Evolutionary conservation across 2,329 filamentous ascomycete genomes (phyloP).

Genomic region (Hirsutella thompsonii): DNA sequence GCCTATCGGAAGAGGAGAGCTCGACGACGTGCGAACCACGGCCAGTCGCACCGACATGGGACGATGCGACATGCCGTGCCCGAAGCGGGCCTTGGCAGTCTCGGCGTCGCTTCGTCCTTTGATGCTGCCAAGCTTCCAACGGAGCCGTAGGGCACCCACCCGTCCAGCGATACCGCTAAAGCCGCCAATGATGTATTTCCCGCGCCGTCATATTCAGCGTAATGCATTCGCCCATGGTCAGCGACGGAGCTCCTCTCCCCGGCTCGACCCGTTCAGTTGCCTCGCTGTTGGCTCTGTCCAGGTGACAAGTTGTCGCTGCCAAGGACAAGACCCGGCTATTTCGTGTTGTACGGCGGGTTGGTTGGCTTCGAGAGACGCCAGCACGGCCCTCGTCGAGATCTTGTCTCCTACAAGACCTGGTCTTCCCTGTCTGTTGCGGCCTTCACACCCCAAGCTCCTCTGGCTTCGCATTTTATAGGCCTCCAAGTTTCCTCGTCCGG

Average conservation of each 20-base stretch:
- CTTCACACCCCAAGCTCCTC: too few relatives aligned
- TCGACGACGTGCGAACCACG: background rate
- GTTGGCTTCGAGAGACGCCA: background rate
- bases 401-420: too few relatives aligned
- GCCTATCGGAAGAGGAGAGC: too few relatives aligned
- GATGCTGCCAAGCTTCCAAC: conserved; percentile 7
- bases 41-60: background rate
- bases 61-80: background rate
- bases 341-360: background rate
- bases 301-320: background rate
- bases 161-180: background rate
- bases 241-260: too few relatives aligned
- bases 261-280: too few relatives aligned
- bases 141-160: conserved; percentile 2
- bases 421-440: too few relatives aligned
- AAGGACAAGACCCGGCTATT: background rate
- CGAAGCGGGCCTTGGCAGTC: conserved; percentile 9
- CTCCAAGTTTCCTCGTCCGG: too few relatives aligned
- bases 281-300: too few relatives aligned
- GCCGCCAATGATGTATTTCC: background rate
- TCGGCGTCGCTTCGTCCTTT: conserved; percentile 7
- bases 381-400: background rate
- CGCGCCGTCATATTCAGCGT: background rate
- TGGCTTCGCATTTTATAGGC: too few relatives aligned
- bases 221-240: too few relatives aligned